Percentiles rank a stretch among this genome's conserved stretches.
Evolutionary conservation across 352 stramenopile genomes (phyloP).

Genomic region (Blastocystis sp.): DNA sequence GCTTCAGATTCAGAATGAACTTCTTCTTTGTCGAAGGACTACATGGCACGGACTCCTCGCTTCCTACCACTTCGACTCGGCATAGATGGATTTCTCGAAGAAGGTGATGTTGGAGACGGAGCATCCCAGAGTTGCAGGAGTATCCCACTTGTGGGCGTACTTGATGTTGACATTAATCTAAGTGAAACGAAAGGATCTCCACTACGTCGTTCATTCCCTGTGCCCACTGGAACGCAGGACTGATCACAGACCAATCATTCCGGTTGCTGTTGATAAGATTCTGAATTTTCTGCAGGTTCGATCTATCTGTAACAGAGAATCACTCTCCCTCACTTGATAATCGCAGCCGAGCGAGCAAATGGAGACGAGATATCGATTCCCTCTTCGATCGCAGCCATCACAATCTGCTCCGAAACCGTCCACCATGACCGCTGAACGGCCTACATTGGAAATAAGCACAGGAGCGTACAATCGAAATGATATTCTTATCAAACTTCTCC

Average conservation of each 20-base stretch:
- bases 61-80: conserved; percentile 44
- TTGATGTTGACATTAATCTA: conserved; percentile 57
- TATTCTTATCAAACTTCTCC: conserved; percentile 52
- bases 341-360: conserved; percentile 37
- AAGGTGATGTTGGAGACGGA: conserved; percentile 54
- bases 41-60: not conserved
- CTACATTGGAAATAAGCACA: not conserved
- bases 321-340: conserved; percentile 24
- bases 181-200: not conserved
- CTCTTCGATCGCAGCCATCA: conserved; percentile 20
- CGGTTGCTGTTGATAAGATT: conserved; percentile 50
- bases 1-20: conserved; percentile 19
- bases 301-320: not conserved
- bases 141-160: conserved; percentile 56
- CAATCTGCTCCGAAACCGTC: conserved; percentile 36
- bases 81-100: conserved; percentile 3
- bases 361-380: conserved; percentile 45
- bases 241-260: conserved; percentile 51
- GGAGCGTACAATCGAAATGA: conserved; percentile 46
- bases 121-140: conserved; percentile 50
- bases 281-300: conserved; percentile 53
- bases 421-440: conserved; percentile 54
- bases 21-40: conserved; percentile 58
- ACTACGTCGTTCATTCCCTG: conserved; percentile 46
- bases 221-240: conserved; percentile 56